Base-by-base conservation (phyloP, 306 rosid species). In the Hippophae gyantsensis region DNA sequence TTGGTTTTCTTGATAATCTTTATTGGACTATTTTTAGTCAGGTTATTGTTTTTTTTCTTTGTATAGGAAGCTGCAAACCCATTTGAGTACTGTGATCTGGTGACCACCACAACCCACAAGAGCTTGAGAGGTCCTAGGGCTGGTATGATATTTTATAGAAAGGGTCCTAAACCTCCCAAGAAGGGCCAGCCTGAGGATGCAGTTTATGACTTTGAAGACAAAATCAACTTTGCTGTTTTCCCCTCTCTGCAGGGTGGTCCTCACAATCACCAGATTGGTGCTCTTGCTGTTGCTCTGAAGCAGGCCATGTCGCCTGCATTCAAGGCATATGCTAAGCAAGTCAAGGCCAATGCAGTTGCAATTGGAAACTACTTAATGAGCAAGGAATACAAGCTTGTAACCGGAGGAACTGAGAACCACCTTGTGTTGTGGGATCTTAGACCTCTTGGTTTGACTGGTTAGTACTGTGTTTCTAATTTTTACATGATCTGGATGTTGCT, bases 221-320 rank as follows among this genome's bases (percentile, higher is more conserved):
- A 86, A 72, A 82, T 86, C 79, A 89, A 89, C 81, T 89, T 86
- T 63, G 78, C 97, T 9, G 97, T 89, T 49, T 90, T 90, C 77
- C 97, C 97, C 3, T 75, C 97, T 62, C 97, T 87, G 58, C 97
- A 90, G 69, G 97, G 97, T 49, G 95, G 97, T 65, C 97, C 97
- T 67, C 97, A 90, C 72, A 90, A 90, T 63, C 97, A 87, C 78
- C 95, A 90, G 81, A 90, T 90, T 27, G 97, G 95, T 23, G 95
- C 97, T 48, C 89, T 90, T 11, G 97, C 94, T 62, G 97, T 90
- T 58, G 97, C 95, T 57, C 56, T 90, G 67, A 90, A 90, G 67
- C 97, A 87, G 85, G 76, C 90, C 43, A 58, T 47, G 66, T 10
- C 78, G 0, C 90, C 95, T 0, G 97, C 78, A 7, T 90, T 87